phyloP scores from a whole-genome alignment of 495 filamentous ascomycete species.

The Bacidia rubella region DNA sequence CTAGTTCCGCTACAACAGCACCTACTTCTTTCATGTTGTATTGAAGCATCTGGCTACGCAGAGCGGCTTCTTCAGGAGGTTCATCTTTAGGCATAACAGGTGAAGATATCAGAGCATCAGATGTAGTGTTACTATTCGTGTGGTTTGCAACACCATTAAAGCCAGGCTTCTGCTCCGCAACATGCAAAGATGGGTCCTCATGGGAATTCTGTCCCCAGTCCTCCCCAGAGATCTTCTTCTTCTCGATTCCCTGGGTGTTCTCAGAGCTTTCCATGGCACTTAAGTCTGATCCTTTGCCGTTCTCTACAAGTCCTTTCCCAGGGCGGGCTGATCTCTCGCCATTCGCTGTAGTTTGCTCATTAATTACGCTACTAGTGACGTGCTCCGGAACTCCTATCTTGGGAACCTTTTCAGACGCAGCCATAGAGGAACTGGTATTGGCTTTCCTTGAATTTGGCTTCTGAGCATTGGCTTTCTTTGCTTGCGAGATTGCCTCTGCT shows the following conservation, averaged over 20 bases:
- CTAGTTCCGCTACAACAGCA: constrained; percentile 82
- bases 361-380: too few species aligned
- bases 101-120: neutral
- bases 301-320: too few species aligned
- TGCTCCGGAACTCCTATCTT: too few species aligned
- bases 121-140: neutral
- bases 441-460: neutral
- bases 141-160: neutral
- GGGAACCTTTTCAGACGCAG: neutral
- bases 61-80: constrained; percentile 59
- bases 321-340: too few species aligned
- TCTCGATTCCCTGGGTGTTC: too few species aligned
- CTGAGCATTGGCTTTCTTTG: neutral
- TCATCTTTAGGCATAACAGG: constrained; percentile 45
- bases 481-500: neutral
- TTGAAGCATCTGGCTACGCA: constrained; percentile 82
- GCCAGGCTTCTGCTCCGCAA: too few species aligned
- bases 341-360: too few species aligned
- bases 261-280: neutral
- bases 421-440: neutral
- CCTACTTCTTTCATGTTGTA: constrained; percentile 78
- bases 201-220: too few species aligned
- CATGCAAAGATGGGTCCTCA: too few species aligned
- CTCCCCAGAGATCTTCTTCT: too few species aligned
- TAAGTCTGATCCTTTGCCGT: too few species aligned